Base-by-base conservation (phyloP, 495 filamentous ascomycete species). In the Penicillium odoratum region DNA sequence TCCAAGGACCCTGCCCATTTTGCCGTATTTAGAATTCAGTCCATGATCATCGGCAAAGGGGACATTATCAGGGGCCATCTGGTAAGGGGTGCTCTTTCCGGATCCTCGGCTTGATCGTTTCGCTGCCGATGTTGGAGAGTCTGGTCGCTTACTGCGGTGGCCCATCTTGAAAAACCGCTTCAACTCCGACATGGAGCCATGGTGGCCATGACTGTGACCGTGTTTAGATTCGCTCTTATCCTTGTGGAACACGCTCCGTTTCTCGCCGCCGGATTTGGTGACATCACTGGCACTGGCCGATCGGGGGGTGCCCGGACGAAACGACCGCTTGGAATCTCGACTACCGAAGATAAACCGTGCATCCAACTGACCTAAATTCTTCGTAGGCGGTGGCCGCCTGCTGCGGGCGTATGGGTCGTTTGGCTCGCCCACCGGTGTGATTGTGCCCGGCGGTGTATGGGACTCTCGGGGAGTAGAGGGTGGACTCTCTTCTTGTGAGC, bases 11-110 rank as follows among this genome's bases (percentile, higher is more conserved):
- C 89, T 92, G 10, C 93, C 93, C 59, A 98, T 85, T 65, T 97
- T 97, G 26, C 94, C 94, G 67, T 98, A 99, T 62, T 94, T 97
- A 34, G 87, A 89, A 42, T 88, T 78, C 38, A 99, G 78, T 3
- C 92, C 93, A 69, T 97, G 92, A 66, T 97, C 93, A 70, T 98
- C 92, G 15, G 88, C 90, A 69, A 98, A 99, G 4, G 94, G 95
- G 36, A 96, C 85, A 68, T 82, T 89, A 21, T 86, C 69, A 7
- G 73, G 66, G 21, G 80, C 79, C 66, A 81, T 80, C 56, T 81
- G 79, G 49, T 76, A 73, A 28, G 88, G 87, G 18, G 83, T 87
- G 60, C 73, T 81, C 40, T 80, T 78, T 45, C 81, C 82, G 38
- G 73, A 69, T 1, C 81, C 83, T 11, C 75, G 71, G 46, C 69